Conservation (phyloP, 2,329 filamentous ascomycete genomes). For the Simplicillium sp. region DNA sequence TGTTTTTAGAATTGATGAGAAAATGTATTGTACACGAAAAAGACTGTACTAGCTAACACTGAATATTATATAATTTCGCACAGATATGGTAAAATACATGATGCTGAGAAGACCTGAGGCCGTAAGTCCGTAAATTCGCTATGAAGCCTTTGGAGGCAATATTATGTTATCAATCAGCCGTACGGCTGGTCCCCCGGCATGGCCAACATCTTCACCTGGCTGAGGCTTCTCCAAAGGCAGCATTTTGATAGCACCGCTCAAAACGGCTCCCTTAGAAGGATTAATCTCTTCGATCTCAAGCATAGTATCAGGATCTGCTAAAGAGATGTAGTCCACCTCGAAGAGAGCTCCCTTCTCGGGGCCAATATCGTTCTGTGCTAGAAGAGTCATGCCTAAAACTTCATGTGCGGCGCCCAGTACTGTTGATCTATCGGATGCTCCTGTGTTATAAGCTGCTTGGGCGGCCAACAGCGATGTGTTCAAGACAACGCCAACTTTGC, state of each 20-base stretch:
- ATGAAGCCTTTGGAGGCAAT: constrained; percentile 21
- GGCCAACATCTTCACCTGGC: constrained; percentile 66
- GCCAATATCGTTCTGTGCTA: constrained; percentile 51
- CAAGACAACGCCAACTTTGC: constrained; percentile 64
- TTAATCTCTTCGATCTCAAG: constrained; percentile 69
- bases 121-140: no score
- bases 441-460: constrained; percentile 53
- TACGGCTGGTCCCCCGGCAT: constrained; percentile 63
- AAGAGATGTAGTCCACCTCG: constrained; percentile 85
- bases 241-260: constrained; percentile 91
- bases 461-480: constrained; percentile 60
- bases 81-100: not conserved
- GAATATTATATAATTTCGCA: constrained; percentile 2
- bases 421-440: constrained; percentile 42
- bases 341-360: constrained; percentile 58
- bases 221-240: constrained; percentile 62
- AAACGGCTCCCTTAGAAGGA: constrained; percentile 60
- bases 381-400: constrained; percentile 43
- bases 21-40: no score
- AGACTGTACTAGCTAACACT: not conserved
- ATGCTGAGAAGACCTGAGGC: not conserved
- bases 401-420: constrained; percentile 64
- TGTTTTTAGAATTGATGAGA: not conserved
- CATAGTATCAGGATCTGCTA: constrained; percentile 78
- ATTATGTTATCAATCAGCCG: constrained; percentile 93